Evolutionary conservation across 257 asterid species (phyloP), one percentile per base, ranked within the genome.

Genomic region (Osmanthus fragrans): DNA sequence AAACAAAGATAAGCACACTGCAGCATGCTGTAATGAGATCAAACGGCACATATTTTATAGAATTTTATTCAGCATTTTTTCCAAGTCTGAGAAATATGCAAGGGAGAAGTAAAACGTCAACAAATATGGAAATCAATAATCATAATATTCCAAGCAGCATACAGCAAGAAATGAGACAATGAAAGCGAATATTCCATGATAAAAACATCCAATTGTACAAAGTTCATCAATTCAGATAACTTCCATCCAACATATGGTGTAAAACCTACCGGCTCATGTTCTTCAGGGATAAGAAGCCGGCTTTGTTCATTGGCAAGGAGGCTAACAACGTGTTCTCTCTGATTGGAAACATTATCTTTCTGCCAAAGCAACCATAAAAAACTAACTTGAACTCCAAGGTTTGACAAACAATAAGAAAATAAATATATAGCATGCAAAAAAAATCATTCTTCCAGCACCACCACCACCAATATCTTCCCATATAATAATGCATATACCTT

Each of bases 301-400:
- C 90, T 95, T 76, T 95, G 99, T 86, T 93, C 98, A 85, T 95
- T 95, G 69, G 97, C 94, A 65, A 95, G 97, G 80, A 93, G 98
- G 85, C 88, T 98, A 84, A 93, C 91, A 40, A 89, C 87, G 82
- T 95, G 94, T 78, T 95, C 99, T 71, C 99, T 91, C 85, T 95
- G 99, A 87, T 93, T 95, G 45, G 98, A 89, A 81, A 93, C 96
- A 73, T 84, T 95, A 79, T 83, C 99, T 85, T 89, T 90, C 99
- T 95, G 94, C 87, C 80, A 83, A 83, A 83, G 25, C 71, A 80
- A 73, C 56, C 74, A 80, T 6, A 47, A 12, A 74, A 64, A 60
- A 71, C 63, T 42, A 77, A 39, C 64, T 66, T 73, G 37, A 74
- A 70, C 32, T 49, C 19, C 82, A 73, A 29, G 73, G 54, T 4